phyloP scores from a whole-genome alignment of 225 moss, liverwort and hornwort species.

The Marchantia paleacea region DNA sequence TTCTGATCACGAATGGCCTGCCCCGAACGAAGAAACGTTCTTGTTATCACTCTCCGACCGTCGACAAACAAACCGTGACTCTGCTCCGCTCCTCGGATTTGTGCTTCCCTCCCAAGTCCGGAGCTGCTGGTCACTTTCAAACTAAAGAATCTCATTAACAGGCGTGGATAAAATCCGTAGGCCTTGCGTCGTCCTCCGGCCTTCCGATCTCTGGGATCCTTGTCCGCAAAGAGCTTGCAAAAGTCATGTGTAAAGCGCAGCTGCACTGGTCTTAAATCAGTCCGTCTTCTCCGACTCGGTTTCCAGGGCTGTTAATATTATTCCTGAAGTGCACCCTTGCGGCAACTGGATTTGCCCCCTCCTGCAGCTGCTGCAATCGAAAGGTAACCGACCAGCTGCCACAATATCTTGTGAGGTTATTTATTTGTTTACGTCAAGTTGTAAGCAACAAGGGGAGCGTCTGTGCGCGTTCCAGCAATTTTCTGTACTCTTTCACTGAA shows the following conservation, averaged over 20 bases:
- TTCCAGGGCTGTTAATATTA: slow-evolving; percentile 1
- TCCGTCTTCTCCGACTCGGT: neutral
- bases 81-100: neutral
- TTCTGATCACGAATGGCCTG: too few relatives aligned
- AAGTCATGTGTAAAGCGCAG: neutral
- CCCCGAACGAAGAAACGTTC: neutral
- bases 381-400: neutral
- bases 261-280: too few relatives aligned
- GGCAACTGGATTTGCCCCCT: neutral
- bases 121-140: neutral
- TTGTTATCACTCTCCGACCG: neutral
- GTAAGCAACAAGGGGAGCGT: too few relatives aligned
- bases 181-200: neutral
- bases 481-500: neutral
- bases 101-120: neutral
- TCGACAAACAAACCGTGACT: neutral
- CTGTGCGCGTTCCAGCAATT: too few relatives aligned
- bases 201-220: neutral
- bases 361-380: neutral
- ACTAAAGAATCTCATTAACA: neutral
- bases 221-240: neutral
- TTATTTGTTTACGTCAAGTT: neutral
- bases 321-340: too few relatives aligned
- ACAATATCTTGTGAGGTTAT: too few relatives aligned
- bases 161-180: neutral